A percentile compares a stretch with the other conserved stretches of the same genome.
Conservation (phyloP, 2,329 filamentous ascomycete genomes). For the Blastomyces gilchristii region DNA sequence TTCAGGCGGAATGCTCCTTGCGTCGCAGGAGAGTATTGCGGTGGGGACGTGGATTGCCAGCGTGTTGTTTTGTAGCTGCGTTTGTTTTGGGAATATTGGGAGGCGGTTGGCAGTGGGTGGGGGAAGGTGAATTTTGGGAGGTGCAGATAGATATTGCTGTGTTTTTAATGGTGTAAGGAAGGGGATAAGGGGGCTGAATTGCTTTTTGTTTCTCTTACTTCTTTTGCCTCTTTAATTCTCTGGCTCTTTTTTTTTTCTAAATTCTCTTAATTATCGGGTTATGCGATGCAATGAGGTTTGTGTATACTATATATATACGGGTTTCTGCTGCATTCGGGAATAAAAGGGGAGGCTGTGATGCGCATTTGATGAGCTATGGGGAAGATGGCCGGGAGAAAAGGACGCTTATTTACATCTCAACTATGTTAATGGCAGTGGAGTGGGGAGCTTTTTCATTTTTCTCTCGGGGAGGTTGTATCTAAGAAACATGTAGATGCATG, state of each 20-base stretch:
- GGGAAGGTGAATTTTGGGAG: neutral
- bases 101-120: constrained; percentile 48
- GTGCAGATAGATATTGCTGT: neutral
- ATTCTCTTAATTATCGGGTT: neutral
- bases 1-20: constrained; percentile 22
- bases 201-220: neutral
- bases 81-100: constrained; percentile 95
- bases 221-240: neutral
- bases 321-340: too few relatives aligned
- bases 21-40: constrained; percentile 46
- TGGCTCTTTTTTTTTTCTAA: neutral
- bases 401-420: neutral
- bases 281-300: too few relatives aligned
- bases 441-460: neutral
- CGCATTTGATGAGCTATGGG: neutral
- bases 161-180: neutral
- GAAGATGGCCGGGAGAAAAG: neutral
- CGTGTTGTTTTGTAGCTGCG: constrained; percentile 85
- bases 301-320: too few relatives aligned
- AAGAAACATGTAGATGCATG: neutral
- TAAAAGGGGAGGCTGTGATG: too few relatives aligned
- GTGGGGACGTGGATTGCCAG: constrained; percentile 80
- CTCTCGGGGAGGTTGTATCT: neutral
- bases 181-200: too few relatives aligned
- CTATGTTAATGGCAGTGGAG: constrained; percentile 1